Conservation (phyloP, 495 filamentous ascomycete genomes). For the Geoglossum glabrum region DNA sequence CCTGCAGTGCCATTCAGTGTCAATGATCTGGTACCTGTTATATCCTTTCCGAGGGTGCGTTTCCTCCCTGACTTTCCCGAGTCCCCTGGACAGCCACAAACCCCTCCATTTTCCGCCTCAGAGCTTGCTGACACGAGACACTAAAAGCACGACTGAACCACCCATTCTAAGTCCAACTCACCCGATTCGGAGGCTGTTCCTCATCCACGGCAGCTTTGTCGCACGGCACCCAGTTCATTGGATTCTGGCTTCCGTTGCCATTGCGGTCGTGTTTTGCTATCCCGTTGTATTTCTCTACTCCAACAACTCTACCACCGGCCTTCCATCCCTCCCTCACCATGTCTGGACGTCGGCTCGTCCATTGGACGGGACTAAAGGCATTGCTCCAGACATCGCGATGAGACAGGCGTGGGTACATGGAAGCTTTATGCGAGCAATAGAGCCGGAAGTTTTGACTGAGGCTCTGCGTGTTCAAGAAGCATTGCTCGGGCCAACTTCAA, state of each 20-base stretch:
- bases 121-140: conserved; percentile 5
- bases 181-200: conserved; percentile 37
- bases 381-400: conserved; percentile 25
- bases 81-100: conserved; percentile 10
- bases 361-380: conserved; percentile 19
- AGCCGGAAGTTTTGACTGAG: conserved; percentile 34
- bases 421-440: conserved; percentile 49
- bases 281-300: conserved; percentile 47
- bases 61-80: conserved; percentile 1
- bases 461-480: conserved; percentile 43
- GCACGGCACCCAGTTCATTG: conserved; percentile 46
- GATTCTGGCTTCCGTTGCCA: conserved; percentile 40
- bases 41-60: conserved; percentile 43
- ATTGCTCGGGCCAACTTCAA: conserved; percentile 23
- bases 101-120: conserved; percentile 1
- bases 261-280: conserved; percentile 41
- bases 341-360: conserved; percentile 56
- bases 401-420: conserved; percentile 32
- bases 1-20: background rate
- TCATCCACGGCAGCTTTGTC: conserved; percentile 38
- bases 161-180: conserved; percentile 37
- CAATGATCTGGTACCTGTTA: conserved; percentile 41
- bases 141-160: conserved; percentile 32
- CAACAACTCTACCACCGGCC: conserved; percentile 32
- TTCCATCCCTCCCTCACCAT: conserved; percentile 45